A percentile compares a stretch with the other conserved stretches of the same genome.
These are phyloP conservation scores for Terana coerulea DNA, from an alignment of 768 basidiomycete species.

Conservation along the genomic window DNA sequence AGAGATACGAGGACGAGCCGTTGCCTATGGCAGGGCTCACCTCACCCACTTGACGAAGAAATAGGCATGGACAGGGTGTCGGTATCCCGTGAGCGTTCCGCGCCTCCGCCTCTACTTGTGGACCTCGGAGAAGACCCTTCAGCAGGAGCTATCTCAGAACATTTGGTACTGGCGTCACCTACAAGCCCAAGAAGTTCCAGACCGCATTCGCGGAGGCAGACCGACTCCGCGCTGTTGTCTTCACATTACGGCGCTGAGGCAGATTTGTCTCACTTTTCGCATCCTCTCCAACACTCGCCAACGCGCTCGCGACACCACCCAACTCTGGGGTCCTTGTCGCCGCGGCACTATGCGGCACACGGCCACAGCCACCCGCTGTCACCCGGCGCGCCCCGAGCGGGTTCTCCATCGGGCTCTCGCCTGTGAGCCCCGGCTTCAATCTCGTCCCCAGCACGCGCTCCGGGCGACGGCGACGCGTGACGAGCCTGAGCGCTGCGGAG, in stretches of 20 bases:
- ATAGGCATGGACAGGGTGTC: conserved; percentile 8
- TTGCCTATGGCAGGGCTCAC: conserved; percentile 20
- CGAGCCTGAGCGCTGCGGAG: conserved; percentile 7
- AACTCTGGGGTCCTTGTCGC: conserved; percentile 2
- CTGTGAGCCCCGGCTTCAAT: conserved; percentile 75
- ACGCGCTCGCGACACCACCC: conserved; percentile 10
- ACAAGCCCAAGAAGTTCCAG: too few relatives aligned
- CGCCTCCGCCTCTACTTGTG: neutral
- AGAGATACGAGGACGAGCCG: conserved; percentile 26
- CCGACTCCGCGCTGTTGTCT: conserved; percentile 17
- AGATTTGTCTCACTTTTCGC: too few relatives aligned
- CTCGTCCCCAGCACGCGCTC: conserved; percentile 54
- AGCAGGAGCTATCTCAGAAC: too few relatives aligned
- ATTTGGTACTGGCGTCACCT: too few relatives aligned
- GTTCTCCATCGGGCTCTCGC: conserved; percentile 73
- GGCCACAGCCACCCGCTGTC: conserved; percentile 15
- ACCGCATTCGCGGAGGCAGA: conserved; percentile 15
- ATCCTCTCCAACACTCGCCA: conserved; percentile 11
- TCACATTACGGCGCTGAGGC: conserved; percentile 11
- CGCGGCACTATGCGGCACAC: neutral
- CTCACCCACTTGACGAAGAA: conserved; percentile 6
- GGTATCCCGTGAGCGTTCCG: neutral
- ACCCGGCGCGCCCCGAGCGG: conserved; percentile 35
- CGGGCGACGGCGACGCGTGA: conserved; percentile 32
- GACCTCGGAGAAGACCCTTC: neutral